Conservation (phyloP, 2,329 filamentous ascomycete genomes). For the Alternaria sp. region DNA sequence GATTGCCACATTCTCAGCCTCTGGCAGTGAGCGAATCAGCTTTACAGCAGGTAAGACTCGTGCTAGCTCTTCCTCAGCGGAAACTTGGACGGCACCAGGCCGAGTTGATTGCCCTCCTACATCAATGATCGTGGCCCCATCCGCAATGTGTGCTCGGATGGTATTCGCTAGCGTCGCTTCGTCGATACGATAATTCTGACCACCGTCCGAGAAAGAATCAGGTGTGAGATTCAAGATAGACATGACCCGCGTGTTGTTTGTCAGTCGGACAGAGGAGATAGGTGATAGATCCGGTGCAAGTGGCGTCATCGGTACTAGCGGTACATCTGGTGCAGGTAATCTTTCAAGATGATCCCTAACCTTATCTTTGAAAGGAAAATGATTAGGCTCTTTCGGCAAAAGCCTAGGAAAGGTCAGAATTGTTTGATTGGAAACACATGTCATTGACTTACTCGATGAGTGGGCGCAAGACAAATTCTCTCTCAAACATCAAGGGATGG, state of each 20-base stretch:
- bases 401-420: slow-evolving; percentile 32
- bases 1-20: slow-evolving; percentile 71
- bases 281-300: slow-evolving; percentile 44
- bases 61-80: slow-evolving; percentile 74
- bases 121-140: slow-evolving; percentile 85
- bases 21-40: slow-evolving; percentile 72
- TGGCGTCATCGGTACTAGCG: slow-evolving; percentile 52
- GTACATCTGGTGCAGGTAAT: slow-evolving; percentile 45
- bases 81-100: slow-evolving; percentile 74
- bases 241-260: slow-evolving; percentile 77
- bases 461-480: slow-evolving; percentile 92
- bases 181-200: slow-evolving; percentile 59
- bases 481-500: slow-evolving; percentile 83
- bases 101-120: slow-evolving; percentile 93
- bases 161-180: slow-evolving; percentile 62
- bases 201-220: slow-evolving; percentile 96
- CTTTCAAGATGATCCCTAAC: slow-evolving; percentile 45
- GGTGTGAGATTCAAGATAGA: slow-evolving; percentile 93
- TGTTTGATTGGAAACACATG: not conserved
- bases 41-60: slow-evolving; percentile 83
- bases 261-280: slow-evolving; percentile 34
- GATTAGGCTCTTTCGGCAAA: slow-evolving; percentile 29
- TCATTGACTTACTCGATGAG: slow-evolving; percentile 72
- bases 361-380: slow-evolving; percentile 57
- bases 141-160: slow-evolving; percentile 68